Base-by-base conservation (phyloP, 2,329 filamentous ascomycete species). In the Diaporthe amygdali region DNA sequence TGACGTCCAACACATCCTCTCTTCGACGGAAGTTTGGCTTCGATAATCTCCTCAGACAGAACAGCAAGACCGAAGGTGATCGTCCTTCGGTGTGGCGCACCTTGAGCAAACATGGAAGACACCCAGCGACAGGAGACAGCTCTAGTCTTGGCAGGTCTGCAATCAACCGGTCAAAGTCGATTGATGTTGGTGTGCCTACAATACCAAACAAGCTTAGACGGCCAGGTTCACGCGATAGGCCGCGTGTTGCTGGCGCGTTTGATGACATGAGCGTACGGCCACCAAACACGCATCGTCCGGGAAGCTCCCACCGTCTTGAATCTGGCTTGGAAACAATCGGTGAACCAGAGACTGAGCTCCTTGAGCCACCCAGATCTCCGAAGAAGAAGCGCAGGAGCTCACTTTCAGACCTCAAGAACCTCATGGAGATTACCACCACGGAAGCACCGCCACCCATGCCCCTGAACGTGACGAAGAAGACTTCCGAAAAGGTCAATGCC, bases 371-470 rank as follows among this genome's bases (percentile, higher is more conserved):
- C 1, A 87, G 84, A 74, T 79, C 79, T 17, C 82, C 85, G 54
- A 91, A 89, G 79, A 95, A 92, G 83, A 98, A 97, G 84, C 89
- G 96, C 69, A 91, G 96, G 79, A 98, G 95, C 82, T 98, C 95
- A 32, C 84, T 98, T 51, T 97, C 95, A 5, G 96, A 98, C 80
- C 86, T 98, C 59, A 93, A 73, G 75, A 75, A 74, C 22, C 84
- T 94, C 22, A 91, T 96, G 82, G 88, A 87, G 49, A 86, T 89
- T 69, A 86, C 91, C 10, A 87, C 84, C 14, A 81, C 92, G 0
- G 83, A 82, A 77, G 85, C 79, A 77, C 71, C 76, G 44, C 75
- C 82, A 10, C 75, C 84, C 17, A 85, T 86, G 78, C 87, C 88
- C 3, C 80, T 90, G 27, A 85, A 86, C 74, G 80, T 86, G 75